Base-by-base conservation (phyloP, 1,139 yeast species). In the Maudiozyma humilis region DNA sequence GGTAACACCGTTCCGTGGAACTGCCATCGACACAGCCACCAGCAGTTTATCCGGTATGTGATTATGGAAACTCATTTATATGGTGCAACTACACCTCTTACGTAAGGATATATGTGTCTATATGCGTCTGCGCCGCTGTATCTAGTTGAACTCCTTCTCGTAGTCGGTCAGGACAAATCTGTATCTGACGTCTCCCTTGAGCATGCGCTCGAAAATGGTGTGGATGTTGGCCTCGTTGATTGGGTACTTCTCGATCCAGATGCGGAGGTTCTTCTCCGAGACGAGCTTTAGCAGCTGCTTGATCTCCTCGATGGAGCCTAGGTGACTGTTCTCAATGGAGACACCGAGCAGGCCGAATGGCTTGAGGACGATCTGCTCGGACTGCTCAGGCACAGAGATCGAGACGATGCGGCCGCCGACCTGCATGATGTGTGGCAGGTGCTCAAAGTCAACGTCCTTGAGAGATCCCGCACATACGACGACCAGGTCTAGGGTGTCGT, bases 161-260 rank as follows among this genome's bases (percentile, higher is more conserved):
- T 62, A 58, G 16, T 54, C 79, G 44, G 76, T 73, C 55, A 81
- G 66, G 8, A 79, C 80, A 56, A 78, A 73, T 67, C 87, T 75
- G 62, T 79, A 82, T 52, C 74, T 73, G 45, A 77, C 82, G 49
- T 79, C 80, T 54, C 79, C 78, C 20, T 64, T 52, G 43, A 70
- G 70, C 49, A 75, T 67, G 56, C 75, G 71, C 36, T 71, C 70
- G 51, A 76, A 67, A 7, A 77, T 82, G 54, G 71, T 67, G 39
- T 69, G 66, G 40, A 75, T 73, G 50, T 72, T 72, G 43, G 67
- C 73, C 55, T 73, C 79, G 44, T 70, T 66, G 48, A 79, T 67
- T 40, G 78, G 76, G 40, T 78, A 60, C 23, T 72, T 68, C 64
- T 79, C 83, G 46, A 76, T 70, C 84, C 82, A 77, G 19, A 82